Conservation (phyloP, 2,329 filamentous ascomycete species). For the Penicillium sp. region DNA sequence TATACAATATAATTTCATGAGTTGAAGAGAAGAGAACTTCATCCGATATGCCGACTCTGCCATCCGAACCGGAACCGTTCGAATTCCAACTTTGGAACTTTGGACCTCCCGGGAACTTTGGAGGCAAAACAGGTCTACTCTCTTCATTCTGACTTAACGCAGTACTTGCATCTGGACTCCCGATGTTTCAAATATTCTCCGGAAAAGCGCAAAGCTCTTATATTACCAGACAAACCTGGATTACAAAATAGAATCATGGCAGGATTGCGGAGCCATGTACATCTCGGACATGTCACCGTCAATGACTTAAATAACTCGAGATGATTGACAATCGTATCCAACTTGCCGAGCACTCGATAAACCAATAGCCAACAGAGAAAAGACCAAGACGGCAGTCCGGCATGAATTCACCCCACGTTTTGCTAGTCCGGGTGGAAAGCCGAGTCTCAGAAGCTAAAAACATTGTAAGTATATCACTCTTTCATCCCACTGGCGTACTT, state of each 20-base stretch:
- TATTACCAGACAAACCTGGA: background rate
- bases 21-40: no score
- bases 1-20: no score
- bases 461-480: background rate
- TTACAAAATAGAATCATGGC: background rate
- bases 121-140: background rate
- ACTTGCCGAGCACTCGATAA: background rate
- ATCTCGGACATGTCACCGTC: background rate
- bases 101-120: no score
- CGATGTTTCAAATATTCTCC: background rate
- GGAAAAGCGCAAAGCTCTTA: background rate
- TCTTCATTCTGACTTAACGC: background rate
- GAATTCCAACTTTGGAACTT: background rate
- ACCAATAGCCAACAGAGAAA: background rate
- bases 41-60: background rate
- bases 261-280: background rate
- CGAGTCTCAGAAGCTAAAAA: background rate
- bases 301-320: background rate
- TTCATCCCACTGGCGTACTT: background rate
- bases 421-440: background rate
- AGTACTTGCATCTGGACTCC: background rate
- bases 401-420: slow-evolving; percentile 6
- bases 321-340: background rate
- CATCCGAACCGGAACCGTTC: background rate
- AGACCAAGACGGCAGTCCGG: background rate